Evolutionary conservation across 345 rosid genomes (phyloP).

Genomic region (Rhodomyrtus tomentosa): DNA sequence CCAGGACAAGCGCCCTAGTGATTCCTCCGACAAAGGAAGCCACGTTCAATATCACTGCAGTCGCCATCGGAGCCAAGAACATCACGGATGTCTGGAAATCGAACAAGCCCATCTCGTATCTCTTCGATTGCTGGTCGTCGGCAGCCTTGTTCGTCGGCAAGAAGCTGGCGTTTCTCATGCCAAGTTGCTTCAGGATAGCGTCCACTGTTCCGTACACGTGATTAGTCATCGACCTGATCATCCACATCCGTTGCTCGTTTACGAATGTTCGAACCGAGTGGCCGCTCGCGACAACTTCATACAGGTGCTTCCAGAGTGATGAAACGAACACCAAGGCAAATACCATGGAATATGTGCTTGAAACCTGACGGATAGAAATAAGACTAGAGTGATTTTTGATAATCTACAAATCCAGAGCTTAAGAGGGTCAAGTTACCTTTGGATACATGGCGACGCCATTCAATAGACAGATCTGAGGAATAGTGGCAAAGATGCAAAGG

Average conservation of each 20-base stretch:
- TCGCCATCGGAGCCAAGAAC: slow-evolving; percentile 26
- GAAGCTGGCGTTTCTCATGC: slow-evolving; percentile 25
- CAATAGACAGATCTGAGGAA: slow-evolving; percentile 32
- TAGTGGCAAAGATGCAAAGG: slow-evolving; percentile 13
- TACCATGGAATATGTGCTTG: slow-evolving; percentile 3
- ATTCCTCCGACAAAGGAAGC: slow-evolving; percentile 11
- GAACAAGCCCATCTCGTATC: slow-evolving; percentile 17
- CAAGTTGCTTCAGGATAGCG: slow-evolving; percentile 11
- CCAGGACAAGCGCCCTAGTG: slow-evolving; percentile 2
- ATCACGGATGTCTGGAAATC: slow-evolving; percentile 20
- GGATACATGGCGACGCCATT: slow-evolving; percentile 28
- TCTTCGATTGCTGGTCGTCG: slow-evolving; percentile 11
- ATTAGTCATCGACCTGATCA: slow-evolving; percentile 23
- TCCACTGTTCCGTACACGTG: slow-evolving; percentile 14
- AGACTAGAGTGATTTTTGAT: background rate
- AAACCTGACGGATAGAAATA: slow-evolving; percentile 7
- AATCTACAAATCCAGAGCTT: background rate
- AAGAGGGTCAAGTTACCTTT: slow-evolving; percentile 9
- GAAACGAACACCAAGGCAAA: slow-evolving; percentile 15
- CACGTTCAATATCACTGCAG: slow-evolving; percentile 12
- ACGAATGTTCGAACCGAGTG: slow-evolving; percentile 5
- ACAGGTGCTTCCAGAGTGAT: background rate
- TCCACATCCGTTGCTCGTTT: slow-evolving; percentile 27
- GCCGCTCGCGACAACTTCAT: slow-evolving; percentile 12
- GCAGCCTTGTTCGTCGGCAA: slow-evolving; percentile 21